These are phyloP conservation scores for Daedaleopsis sinensis DNA, from an alignment of 768 basidiomycete species.

Conservation along the genomic window DNA sequence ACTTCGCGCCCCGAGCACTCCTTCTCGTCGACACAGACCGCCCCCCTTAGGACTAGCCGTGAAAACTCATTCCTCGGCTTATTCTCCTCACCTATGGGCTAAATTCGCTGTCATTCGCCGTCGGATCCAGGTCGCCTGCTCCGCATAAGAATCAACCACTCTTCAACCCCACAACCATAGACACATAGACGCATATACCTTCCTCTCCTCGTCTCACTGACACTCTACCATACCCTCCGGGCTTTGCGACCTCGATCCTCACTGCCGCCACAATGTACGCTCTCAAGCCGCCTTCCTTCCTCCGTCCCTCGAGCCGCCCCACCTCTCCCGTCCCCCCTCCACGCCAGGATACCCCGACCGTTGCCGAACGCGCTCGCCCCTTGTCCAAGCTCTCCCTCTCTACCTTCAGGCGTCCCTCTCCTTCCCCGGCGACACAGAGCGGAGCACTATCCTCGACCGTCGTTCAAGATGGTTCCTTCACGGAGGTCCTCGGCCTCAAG, in stretches of 20 bases:
- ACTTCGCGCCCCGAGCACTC: constrained; percentile 63
- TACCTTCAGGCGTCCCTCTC: constrained; percentile 59
- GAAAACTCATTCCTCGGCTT: constrained; percentile 14
- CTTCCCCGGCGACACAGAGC: constrained; percentile 40
- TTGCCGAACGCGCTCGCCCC: constrained; percentile 51
- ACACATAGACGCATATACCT: constrained; percentile 12
- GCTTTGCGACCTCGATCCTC: constrained; percentile 28
- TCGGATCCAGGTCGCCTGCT: constrained; percentile 46
- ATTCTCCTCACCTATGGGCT: constrained; percentile 41
- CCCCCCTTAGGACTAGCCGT: constrained; percentile 64
- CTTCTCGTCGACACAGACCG: constrained; percentile 68
- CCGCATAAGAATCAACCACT: constrained; percentile 36
- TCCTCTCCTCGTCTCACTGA: constrained; percentile 9
- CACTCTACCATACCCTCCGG: constrained; percentile 18
- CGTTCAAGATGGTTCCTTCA: constrained; percentile 78
- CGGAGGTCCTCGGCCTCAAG: constrained; percentile 75
- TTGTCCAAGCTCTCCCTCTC: constrained; percentile 61
- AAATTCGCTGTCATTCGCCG: constrained; percentile 30
- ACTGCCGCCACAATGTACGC: constrained; percentile 48
- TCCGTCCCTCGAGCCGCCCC: constrained; percentile 65
- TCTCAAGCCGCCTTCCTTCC: constrained; percentile 67
- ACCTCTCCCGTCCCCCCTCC: constrained; percentile 57
- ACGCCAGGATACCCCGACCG: constrained; percentile 40
- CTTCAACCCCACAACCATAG: constrained; percentile 18
- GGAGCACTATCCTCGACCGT: constrained; percentile 42